Base-by-base conservation (phyloP, 2,329 filamentous ascomycete species). In the Fusarium nematophilum region DNA sequence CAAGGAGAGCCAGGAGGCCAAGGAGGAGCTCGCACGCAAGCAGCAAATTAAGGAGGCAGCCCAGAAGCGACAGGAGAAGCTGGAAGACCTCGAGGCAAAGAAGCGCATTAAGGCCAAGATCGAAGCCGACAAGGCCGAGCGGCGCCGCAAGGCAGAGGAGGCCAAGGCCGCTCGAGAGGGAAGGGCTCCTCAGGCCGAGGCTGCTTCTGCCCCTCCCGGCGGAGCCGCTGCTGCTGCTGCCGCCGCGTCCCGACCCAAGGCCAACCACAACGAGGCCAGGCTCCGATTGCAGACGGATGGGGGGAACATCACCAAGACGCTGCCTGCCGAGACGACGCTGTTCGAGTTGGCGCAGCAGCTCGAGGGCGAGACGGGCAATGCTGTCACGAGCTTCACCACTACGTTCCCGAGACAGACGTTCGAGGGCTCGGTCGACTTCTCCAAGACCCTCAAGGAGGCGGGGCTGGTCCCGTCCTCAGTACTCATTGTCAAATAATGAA, bases 31-130 rank as follows among this genome's bases (percentile, higher is more conserved):
- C 15, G 82, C 88, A 68, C 89, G 89, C 70, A 95, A 96, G 74
- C 91, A 98, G 78, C 92, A 92, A 73, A 86, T 97, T 73, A 97
- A 97, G 76, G 92, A 97, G 67, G 93, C 92, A 0, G 89, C 89
- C 46, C 86, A 87, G 69, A 97, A 97, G 81, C 88, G 89, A 49
- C 86, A 89, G 70, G 95, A 99, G 79, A 97, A 97, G 80, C 79
- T 86, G 34, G 92, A 90, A 13, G 95, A 98, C 47, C 75, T 90
- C 8, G 92, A 92, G 36, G 94, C 92, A 9, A 95, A 94, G 81
- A 91, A 90, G 76, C 87, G 91, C 29, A 94, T 97, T 74, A 90
- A 93, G 78, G 93, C 92, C 52, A 93, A 93, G 83, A 97, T 99
- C 63, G 93, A 95, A 67, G 93, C 91, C 11, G 93, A 98, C 79